Evolutionary conservation across 306 rosid species (phyloP), one percentile per base, ranked within the genome.

Genomic region (Begonia fuchsioides): DNA sequence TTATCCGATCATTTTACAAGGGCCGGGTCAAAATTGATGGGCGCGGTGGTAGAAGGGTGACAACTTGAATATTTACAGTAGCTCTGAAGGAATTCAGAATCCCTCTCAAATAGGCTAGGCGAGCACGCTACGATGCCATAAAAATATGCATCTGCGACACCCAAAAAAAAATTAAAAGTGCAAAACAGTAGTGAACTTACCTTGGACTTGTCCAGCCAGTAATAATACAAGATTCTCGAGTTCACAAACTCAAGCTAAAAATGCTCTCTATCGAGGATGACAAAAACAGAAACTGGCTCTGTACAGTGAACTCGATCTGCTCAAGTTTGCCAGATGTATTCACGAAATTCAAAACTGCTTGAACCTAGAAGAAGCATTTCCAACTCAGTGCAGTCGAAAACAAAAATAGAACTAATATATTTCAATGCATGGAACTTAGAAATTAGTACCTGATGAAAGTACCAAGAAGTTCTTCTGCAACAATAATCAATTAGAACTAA

Each of bases 231-330:
- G 17, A 47, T 47, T 11, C 50, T 47, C 45, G 53, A 72, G 58
- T 61, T 71, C 54, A 68, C 65, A 71, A 64, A 76, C 52, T 17
- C 52, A 50, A 65, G 57, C 44, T 12, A 6, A 49, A 13, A 12
- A 10, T 8, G 19, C 32, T 12, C 10, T n/a, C n/a, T n/a, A n/a
- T 73, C 83, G 56, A 45, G 76, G 60, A 60, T 32, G 62, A 53
- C 67, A 59, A 76, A 68, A 61, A 54, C 52, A 46, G 40, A 62
- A 68, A 66, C 82, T 50, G 68, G 56, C 59, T 72, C 81, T 81
- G 79, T 90, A 81, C 95, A 82, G 58, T 46, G 61, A 65, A 72
- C 50, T 60, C 63, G 79, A 72, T 64, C 70, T 55, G 51, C 63
- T 52, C 58, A 62, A 54, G 72, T 61, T 63, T 76, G 35, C 35